A percentile compares a stretch with the other conserved stretches of the same genome.
Evolutionary conservation across 345 rosid species (phyloP).

Genomic region (Rhizophora apiculata): DNA sequence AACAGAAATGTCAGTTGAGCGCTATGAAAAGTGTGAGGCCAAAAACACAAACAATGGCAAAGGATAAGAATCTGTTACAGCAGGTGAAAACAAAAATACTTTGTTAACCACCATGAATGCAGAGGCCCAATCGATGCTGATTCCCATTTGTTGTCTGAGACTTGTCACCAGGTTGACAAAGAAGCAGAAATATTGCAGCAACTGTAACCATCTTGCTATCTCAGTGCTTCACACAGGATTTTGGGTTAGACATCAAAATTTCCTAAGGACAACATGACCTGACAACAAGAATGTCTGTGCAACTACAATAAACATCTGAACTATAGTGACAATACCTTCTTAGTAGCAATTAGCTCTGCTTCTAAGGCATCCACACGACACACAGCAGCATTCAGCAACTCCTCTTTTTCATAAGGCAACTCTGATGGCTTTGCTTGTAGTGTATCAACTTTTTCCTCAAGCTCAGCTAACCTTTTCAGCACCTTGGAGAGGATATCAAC

Average conservation of each 20-base stretch:
- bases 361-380: constrained; percentile 97
- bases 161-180: background rate
- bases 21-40: background rate
- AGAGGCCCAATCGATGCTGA: background rate
- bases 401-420: constrained; percentile 98
- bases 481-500: constrained; percentile 64
- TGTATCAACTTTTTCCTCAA: constrained; percentile 82
- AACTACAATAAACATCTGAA: background rate
- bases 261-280: background rate
- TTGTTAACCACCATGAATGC: background rate
- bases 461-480: constrained; percentile 71
- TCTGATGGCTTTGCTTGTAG: constrained; percentile 85
- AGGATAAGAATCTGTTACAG: no score
- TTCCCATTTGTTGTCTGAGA: background rate
- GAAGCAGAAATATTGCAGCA: background rate
- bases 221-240: background rate
- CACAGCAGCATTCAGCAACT: constrained; percentile 91
- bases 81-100: background rate
- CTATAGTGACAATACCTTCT: constrained; percentile 53
- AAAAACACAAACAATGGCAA: no score
- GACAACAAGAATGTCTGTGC: background rate
- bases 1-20: background rate
- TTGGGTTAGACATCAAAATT: background rate
- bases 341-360: constrained; percentile 98
- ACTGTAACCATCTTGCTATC: background rate